These are phyloP conservation scores for Physcomitrellopsis africana DNA, from an alignment of 225 moss, liverwort and hornwort genomes.

Conservation along the genomic window DNA sequence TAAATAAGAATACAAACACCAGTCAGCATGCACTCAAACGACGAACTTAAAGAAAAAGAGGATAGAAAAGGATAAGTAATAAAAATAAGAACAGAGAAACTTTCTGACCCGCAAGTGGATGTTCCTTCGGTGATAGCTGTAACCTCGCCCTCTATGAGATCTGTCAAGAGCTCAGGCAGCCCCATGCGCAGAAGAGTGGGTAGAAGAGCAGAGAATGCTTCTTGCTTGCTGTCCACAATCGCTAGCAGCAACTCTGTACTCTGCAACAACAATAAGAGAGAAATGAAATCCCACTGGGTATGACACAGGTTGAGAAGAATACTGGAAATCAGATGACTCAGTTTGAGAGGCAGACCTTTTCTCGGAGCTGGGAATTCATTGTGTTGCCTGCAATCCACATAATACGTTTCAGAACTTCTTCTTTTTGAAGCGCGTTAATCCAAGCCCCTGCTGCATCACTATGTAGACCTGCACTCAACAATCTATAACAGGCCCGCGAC, in stretches of 20 bases:
- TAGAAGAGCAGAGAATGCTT: slow-evolving; percentile 67
- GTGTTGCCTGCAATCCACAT: slow-evolving; percentile 88
- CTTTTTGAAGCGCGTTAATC: slow-evolving; percentile 64
- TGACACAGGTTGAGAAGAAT: slow-evolving; percentile 20
- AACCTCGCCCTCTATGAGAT: slow-evolving; percentile 75
- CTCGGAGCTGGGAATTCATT: slow-evolving; percentile 84
- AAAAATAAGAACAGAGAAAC: not conserved
- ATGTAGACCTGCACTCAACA: slow-evolving; percentile 92
- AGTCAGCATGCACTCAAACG: slow-evolving; percentile 19
- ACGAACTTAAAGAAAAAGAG: slow-evolving; percentile 5
- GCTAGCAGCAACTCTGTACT: slow-evolving; percentile 88
- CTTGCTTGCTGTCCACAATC: slow-evolving; percentile 84
- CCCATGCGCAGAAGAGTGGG: slow-evolving; percentile 73
- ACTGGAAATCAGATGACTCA: slow-evolving; percentile 16
- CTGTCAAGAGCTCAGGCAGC: slow-evolving; percentile 75
- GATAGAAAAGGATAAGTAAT: not conserved
- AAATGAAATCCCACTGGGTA: not conserved
- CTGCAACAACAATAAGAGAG: slow-evolving; percentile 39
- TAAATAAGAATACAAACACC: slow-evolving; percentile 10
- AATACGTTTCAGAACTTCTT: slow-evolving; percentile 73
- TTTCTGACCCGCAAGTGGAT: slow-evolving; percentile 68
- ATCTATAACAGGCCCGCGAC: slow-evolving; percentile 54
- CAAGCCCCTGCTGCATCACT: slow-evolving; percentile 76
- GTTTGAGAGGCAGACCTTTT: slow-evolving; percentile 55
- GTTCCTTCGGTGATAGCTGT: slow-evolving; percentile 65